Conservation (phyloP, 768 basidiomycete genomes). For the Boletus tylopilopsis region DNA sequence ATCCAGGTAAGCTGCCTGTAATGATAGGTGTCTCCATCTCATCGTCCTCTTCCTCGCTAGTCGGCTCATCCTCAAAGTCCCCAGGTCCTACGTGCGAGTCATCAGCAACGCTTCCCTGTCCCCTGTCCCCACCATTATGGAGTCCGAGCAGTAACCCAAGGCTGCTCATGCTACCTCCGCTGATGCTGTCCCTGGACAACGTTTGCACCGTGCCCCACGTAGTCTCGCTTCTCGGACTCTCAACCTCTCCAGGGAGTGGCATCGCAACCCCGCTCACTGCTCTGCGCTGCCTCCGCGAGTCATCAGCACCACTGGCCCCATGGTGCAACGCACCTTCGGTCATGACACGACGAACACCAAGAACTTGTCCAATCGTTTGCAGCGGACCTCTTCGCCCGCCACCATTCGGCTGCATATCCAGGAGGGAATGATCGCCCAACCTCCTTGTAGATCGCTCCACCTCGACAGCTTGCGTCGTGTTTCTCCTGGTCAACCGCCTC, state of each 20-base stretch:
- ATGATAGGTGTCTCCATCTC: slow-evolving; percentile 20
- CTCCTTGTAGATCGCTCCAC: slow-evolving; percentile 18
- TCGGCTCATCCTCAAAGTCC: slow-evolving; percentile 7
- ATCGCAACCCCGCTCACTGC: slow-evolving; percentile 6
- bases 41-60: slow-evolving; percentile 17
- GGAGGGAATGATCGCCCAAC: slow-evolving; percentile 11
- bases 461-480: slow-evolving; percentile 21
- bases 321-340: slow-evolving; percentile 12
- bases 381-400: slow-evolving; percentile 15
- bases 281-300: slow-evolving; percentile 5
- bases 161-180: slow-evolving; percentile 25
- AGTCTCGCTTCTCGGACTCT: slow-evolving; percentile 33
- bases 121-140: slow-evolving; percentile 28
- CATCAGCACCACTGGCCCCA: slow-evolving; percentile 8
- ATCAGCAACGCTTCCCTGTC: slow-evolving; percentile 19
- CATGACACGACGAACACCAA: slow-evolving; percentile 19
- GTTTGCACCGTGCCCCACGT: slow-evolving; percentile 36
- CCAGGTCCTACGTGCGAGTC: slow-evolving; percentile 19
- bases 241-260: slow-evolving; percentile 17
- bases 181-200: slow-evolving; percentile 15
- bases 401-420: slow-evolving; percentile 13
- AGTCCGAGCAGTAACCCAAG: slow-evolving; percentile 30
- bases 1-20: slow-evolving; percentile 18
- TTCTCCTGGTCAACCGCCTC: slow-evolving; percentile 20
- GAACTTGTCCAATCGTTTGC: slow-evolving; percentile 14